Evolutionary conservation across 306 rosid genomes (phyloP).

Genomic region (Lablab purpureus): DNA sequence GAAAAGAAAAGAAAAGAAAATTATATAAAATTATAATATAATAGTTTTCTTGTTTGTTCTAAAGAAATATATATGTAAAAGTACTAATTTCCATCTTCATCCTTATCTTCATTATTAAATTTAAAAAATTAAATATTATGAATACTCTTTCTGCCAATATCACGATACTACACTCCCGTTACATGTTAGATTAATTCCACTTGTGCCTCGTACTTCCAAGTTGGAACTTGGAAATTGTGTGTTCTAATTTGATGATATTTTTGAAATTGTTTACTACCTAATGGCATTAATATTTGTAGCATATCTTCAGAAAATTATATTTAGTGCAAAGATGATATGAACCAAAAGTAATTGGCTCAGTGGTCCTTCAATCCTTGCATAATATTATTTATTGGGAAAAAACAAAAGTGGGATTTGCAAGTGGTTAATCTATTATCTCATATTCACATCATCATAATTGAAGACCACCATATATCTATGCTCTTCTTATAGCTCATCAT

Average conservation of each 20-base stretch:
- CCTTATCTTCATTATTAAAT: too few species aligned
- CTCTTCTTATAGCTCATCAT: conserved; percentile 3
- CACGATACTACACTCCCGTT: too few species aligned
- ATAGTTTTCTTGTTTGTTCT: too few species aligned
- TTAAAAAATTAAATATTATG: too few species aligned
- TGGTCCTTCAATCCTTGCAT: neutral
- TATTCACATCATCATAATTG: too few species aligned
- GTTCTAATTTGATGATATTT: conserved; percentile 15
- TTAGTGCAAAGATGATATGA: too few species aligned
- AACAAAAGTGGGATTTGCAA: neutral
- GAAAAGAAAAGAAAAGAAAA: too few species aligned
- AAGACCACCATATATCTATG: too few species aligned
- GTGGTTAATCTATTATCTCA: conserved; percentile 5
- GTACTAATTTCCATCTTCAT: too few species aligned
- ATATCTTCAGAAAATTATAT: conserved; percentile 40
- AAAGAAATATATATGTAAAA: too few species aligned
- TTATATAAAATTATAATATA: too few species aligned
- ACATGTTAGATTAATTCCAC: neutral
- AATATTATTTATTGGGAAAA: neutral
- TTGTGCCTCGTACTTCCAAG: neutral
- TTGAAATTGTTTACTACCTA: conserved; percentile 28
- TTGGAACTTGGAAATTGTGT: neutral
- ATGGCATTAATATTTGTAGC: conserved; percentile 26
- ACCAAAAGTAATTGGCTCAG: conserved; percentile 7
- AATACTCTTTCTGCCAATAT: too few species aligned